These are phyloP conservation scores for Penicillium cataractarum DNA, from an alignment of 495 filamentous ascomycete genomes.

Conservation along the genomic window DNA sequence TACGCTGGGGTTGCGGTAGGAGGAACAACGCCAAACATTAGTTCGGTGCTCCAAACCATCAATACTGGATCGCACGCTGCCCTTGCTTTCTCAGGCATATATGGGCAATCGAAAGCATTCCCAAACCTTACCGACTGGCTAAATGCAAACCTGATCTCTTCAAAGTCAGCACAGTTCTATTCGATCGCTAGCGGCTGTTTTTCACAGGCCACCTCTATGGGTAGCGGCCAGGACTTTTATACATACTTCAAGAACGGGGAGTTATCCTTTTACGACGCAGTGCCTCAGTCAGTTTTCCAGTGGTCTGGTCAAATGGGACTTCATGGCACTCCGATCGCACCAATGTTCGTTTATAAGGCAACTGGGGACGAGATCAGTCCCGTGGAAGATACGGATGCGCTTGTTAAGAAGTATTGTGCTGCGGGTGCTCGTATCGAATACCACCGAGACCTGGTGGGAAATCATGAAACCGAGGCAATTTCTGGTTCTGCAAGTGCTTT, in stretches of 20 bases:
- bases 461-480: conserved; percentile 17
- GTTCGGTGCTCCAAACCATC: conserved; percentile 17
- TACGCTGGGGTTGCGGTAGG: conserved; percentile 50
- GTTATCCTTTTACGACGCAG: conserved; percentile 8
- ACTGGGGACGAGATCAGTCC: conserved; percentile 48
- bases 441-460: conserved; percentile 14
- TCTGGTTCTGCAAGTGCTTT: conserved; percentile 14
- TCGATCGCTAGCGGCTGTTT: conserved; percentile 7
- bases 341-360: conserved; percentile 56
- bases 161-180: conserved; percentile 10
- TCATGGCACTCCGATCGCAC: conserved; percentile 41
- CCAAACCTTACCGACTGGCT: conserved; percentile 18
- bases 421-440: conserved; percentile 19
- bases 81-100: conserved; percentile 14
- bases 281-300: conserved; percentile 17
- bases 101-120: conserved; percentile 23
- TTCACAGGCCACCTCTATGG: not conserved
- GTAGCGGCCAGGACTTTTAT: conserved; percentile 15
- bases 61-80: conserved; percentile 15
- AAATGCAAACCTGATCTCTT: conserved; percentile 5
- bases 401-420: conserved; percentile 44
- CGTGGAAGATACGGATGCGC: conserved; percentile 45
- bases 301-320: conserved; percentile 26
- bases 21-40: conserved; percentile 33
- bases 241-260: conserved; percentile 19